These are phyloP conservation scores for Raffaelea arxii DNA, from an alignment of 2,329 filamentous ascomycete species.

Conservation along the genomic window DNA sequence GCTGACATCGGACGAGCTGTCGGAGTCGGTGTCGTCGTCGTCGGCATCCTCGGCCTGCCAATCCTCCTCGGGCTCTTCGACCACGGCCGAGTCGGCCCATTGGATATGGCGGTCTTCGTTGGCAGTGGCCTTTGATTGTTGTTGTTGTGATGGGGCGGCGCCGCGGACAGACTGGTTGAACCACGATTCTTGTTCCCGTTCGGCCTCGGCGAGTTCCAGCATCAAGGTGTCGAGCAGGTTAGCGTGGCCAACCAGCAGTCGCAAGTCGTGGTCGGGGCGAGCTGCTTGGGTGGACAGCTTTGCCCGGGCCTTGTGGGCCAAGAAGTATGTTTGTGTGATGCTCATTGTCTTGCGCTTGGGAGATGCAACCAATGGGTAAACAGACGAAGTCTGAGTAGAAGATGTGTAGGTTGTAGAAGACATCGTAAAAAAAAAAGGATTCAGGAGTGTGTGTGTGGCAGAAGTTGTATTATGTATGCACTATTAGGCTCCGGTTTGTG, in stretches of 20 bases:
- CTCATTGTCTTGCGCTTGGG: constrained; percentile 78
- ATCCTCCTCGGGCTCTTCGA: constrained; percentile 64
- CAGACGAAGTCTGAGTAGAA: background rate
- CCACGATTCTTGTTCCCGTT: constrained; percentile 92
- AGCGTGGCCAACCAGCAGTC: constrained; percentile 91
- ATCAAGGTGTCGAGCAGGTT: constrained; percentile 96
- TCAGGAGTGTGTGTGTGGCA: background rate
- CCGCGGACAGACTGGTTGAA: constrained; percentile 92
- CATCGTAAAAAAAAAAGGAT: constrained; percentile 9
- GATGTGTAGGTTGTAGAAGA: constrained; percentile 8
- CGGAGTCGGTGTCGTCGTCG: constrained; percentile 40
- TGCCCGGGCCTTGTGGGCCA: constrained; percentile 88
- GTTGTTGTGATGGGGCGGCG: constrained; percentile 29
- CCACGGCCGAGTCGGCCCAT: constrained; percentile 75
- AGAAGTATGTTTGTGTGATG: constrained; percentile 96
- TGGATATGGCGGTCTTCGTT: constrained; percentile 58
- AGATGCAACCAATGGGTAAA: constrained; percentile 24
- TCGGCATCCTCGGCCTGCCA: constrained; percentile 56
- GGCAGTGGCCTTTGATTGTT: constrained; percentile 15
- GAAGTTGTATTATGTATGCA: constrained; percentile 6
- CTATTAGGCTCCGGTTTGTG: background rate
- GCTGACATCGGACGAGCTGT: constrained; percentile 37
- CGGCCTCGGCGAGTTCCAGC: constrained; percentile 80
- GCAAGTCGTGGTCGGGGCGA: constrained; percentile 85
- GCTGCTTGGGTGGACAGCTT: constrained; percentile 93